Conservation (phyloP, 257 asterid genomes). For the Capsicum pubescens region DNA sequence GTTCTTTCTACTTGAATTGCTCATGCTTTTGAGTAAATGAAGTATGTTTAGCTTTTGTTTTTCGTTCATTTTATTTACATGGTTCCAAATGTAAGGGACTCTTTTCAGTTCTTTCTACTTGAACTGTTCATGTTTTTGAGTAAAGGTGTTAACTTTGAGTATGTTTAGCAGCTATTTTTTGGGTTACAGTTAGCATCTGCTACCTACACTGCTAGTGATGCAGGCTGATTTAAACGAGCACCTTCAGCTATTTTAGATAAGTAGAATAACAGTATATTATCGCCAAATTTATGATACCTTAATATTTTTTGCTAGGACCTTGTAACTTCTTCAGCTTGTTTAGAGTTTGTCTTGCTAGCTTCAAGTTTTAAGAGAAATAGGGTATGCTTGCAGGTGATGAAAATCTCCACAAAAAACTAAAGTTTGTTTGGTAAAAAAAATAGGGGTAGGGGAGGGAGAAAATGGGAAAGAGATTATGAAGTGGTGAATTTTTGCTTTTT, state of each 20-base stretch:
- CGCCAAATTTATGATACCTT: background rate
- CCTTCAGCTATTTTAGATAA: background rate
- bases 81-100: too few relatives aligned
- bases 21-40: too few relatives aligned
- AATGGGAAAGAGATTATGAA: background rate
- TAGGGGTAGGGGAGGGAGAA: too few relatives aligned
- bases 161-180: too few relatives aligned
- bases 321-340: background rate
- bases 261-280: background rate
- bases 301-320: background rate
- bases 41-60: too few relatives aligned
- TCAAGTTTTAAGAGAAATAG: slow-evolving; percentile 16
- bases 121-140: too few relatives aligned
- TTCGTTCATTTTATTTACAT: too few relatives aligned
- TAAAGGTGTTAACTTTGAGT: too few relatives aligned
- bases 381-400: slow-evolving; percentile 1
- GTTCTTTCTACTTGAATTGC: too few relatives aligned
- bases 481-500: too few relatives aligned
- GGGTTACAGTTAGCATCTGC: background rate
- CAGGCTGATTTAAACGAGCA: background rate
- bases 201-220: background rate
- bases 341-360: background rate
- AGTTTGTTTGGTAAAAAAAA: too few relatives aligned
- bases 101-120: too few relatives aligned
- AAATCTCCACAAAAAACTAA: background rate